Evolutionary conservation across 2,329 filamentous ascomycete species (phyloP).

Genomic region (Parastagonospora avenae): DNA sequence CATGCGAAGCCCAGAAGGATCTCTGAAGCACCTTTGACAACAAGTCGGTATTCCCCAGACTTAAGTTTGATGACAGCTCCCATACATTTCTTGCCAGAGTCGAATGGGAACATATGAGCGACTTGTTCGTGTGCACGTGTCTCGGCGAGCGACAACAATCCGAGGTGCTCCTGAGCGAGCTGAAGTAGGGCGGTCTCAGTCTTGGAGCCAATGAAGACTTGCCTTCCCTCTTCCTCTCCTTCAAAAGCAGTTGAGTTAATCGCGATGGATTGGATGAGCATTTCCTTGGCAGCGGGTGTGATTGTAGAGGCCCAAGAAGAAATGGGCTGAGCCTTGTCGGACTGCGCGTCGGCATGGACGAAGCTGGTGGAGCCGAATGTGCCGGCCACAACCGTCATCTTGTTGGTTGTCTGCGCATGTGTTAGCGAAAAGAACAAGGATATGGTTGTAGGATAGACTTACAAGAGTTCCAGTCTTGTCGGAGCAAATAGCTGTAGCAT

Average conservation of each 20-base stretch:
- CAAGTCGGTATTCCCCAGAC: constrained; percentile 54
- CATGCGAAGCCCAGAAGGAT: constrained; percentile 57
- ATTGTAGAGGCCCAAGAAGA: constrained; percentile 53
- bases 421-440: background rate
- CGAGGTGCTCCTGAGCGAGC: constrained; percentile 57
- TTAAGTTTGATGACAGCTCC: constrained; percentile 58
- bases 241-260: constrained; percentile 62
- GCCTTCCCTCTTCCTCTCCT: constrained; percentile 46
- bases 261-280: constrained; percentile 39
- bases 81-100: constrained; percentile 63
- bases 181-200: constrained; percentile 62
- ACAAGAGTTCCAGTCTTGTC: constrained; percentile 44
- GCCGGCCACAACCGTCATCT: constrained; percentile 50
- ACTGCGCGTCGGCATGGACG: constrained; percentile 56
- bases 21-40: constrained; percentile 64
- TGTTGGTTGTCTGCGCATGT: constrained; percentile 40
- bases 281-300: constrained; percentile 40
- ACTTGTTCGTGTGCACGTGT: constrained; percentile 55
- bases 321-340: constrained; percentile 46
- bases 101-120: constrained; percentile 60
- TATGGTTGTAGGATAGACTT: background rate
- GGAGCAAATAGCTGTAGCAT: constrained; percentile 44
- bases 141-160: constrained; percentile 56
- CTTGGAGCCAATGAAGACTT: constrained; percentile 61
- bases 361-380: constrained; percentile 49